phyloP scores from a whole-genome alignment of 495 filamentous ascomycete species.

The Aspergillus sclerotioniger region DNA sequence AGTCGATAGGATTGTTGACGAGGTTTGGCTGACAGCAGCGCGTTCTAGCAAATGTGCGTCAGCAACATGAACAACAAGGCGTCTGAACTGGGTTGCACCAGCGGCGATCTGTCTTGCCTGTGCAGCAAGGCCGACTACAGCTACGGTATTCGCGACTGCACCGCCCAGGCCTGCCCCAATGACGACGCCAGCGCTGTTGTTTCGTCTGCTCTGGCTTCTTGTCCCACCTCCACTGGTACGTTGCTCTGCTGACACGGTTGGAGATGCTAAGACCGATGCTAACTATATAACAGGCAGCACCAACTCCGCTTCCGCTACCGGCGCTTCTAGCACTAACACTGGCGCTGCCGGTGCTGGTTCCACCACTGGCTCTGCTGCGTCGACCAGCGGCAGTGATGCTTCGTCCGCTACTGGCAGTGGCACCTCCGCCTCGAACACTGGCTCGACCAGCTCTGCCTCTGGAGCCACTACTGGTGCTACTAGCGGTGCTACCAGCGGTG shows the following conservation, averaged over 20 bases:
- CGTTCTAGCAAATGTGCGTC: conserved; percentile 63
- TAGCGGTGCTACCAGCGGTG: conserved; percentile 12
- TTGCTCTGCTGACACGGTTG: conserved; percentile 20
- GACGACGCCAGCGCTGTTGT: conserved; percentile 41
- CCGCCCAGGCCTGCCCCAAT: conserved; percentile 59
- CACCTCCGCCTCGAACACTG: conserved; percentile 15
- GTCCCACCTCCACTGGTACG: conserved; percentile 11
- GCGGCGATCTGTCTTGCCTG: conserved; percentile 61
- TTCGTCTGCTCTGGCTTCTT: conserved; percentile 30
- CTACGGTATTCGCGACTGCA: conserved; percentile 79
- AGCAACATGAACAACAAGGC: conserved; percentile 69
- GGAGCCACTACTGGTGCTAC: conserved; percentile 19
- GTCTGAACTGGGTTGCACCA: conserved; percentile 55
- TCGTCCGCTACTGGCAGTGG: conserved; percentile 19
- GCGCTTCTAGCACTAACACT: conserved; percentile 14
- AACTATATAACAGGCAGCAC: background rate
- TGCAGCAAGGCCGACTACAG: conserved; percentile 67
- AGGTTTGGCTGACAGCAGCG: conserved; percentile 8
- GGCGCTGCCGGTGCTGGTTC: background rate
- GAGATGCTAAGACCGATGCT: background rate
- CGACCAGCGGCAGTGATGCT: conserved; percentile 26
- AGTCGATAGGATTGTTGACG: too few species aligned
- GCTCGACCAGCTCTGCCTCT: conserved; percentile 7
- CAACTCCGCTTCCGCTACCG: conserved; percentile 18
- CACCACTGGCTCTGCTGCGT: conserved; percentile 15